Base-by-base conservation (phyloP, 2,329 filamentous ascomycete genomes). In the Ceratocystis cacaofunesta region DNA sequence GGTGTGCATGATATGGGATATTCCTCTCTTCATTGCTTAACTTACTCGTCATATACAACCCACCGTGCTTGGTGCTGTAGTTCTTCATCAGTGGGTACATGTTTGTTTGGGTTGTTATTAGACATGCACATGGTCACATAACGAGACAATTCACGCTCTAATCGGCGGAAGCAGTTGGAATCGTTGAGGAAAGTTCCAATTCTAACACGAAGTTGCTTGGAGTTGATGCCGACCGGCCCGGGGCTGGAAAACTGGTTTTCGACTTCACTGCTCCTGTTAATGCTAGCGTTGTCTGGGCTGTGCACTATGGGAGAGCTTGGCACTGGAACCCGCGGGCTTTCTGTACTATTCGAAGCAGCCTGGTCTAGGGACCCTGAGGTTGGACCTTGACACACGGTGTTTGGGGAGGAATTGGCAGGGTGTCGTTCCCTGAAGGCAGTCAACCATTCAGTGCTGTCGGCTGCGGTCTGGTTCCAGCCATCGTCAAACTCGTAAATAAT, bases 401-500 rank as follows among this genome's bases (percentile, higher is more conserved):
- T 19, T 4, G 46, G 36, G 25, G 28, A 41, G 6, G 32, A n/a
- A 19, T 25, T 43, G 1, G 61, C 48, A 52, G 50, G 62, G 68
- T 83, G 78, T 62, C 80, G 76, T 50, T 75, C 72, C 67, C 77
- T 80, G 73, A 86, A 86, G 12, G 76, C 73, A 2, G 74, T 71
- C 1, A 86, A 74, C 80, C 82, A 85, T 2, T 76, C 72, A 2
- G 74, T 68, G 67, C 83, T 82, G 68, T 86, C 83, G 2, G 82
- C 81, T 0, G 79, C 80, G 1, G 83, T 86, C 70, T 85, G 83
- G 68, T 85, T 85, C 82, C 83, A 85, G 8, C 78, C 79, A 69
- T 86, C 83, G 63, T 85, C 82, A 66, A 78, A 80, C 60, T 84
- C 82, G 72, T 84, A 85, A 25, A 86, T 82, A 69, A 85, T 83